Base-by-base conservation (phyloP, 345 rosid species). In the Eucalyptus marginata region DNA sequence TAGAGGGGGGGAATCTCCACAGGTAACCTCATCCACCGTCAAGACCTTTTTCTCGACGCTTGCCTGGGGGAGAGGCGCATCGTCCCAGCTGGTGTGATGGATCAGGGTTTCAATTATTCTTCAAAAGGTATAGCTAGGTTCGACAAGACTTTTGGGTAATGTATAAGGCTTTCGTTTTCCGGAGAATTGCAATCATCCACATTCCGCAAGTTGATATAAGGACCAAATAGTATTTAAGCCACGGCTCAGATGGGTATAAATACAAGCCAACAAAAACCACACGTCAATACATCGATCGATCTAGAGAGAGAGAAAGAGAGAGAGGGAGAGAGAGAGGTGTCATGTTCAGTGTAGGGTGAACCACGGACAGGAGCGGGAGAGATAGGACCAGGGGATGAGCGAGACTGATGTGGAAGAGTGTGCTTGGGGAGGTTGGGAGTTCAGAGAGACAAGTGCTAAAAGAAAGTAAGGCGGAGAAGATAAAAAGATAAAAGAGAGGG, bases 331-430 rank as follows among this genome's bases (percentile, higher is more conserved):
- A 49, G 51, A 50, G n/a, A n/a, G n/a, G 88, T 25, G 93, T 91
- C 89, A 89, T 86, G 89, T 43, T 87, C 90, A 31, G 76, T 92
- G 93, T 88, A 71, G 91, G 89, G 91, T 5, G 87, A 92, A 92
- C 93, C 87, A 58, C 92, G 90, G 93, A 91, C 93, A 91, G 12
- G 56, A 40, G 46, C 68, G 44, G 64, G 40, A 47, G 89, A 62
- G 71, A 54, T 89, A 56, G 89, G 90, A 76, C 88, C 91, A 46
- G 15, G 84, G 84, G n/a, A 87, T 87, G 88, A 87, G 85, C 22
- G 59, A 10, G 88, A 87, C 85, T 31, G 58, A 15, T 40, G 29
- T 10, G 84, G 47, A 76, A 40, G 84, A 43, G 14, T 40, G 40
- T 56, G 40, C 36, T 40, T 20, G 27, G 83, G 80, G 22, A 20